Conservation (phyloP, 345 rosid genomes). For the Noccaea caerulescens region DNA sequence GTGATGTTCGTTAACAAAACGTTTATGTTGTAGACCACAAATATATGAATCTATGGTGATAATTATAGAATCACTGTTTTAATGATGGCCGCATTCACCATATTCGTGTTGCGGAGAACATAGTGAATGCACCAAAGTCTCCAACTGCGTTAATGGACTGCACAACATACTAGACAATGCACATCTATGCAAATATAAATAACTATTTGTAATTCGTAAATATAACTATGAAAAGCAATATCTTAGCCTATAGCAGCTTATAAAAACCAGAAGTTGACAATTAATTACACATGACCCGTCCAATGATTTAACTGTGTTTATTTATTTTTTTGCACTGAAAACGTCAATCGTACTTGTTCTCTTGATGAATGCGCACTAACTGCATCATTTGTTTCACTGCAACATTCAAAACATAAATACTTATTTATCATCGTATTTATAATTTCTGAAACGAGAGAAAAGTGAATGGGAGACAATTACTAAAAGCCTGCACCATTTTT, state of each 20-base stretch:
- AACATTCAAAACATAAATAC: constrained; percentile 26
- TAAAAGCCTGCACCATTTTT: constrained; percentile 40
- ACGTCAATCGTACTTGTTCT: constrained; percentile 11
- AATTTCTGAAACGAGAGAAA: constrained; percentile 23
- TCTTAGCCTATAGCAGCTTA: too few species aligned
- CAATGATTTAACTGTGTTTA: not conserved
- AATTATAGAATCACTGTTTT: not conserved
- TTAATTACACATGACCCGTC: too few species aligned
- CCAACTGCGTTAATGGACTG: not conserved
- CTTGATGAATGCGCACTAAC: constrained; percentile 17
- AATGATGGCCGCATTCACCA: not conserved
- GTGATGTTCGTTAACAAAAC: not conserved
- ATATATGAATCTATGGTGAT: not conserved
- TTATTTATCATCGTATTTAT: constrained; percentile 33
- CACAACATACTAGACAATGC: not conserved
- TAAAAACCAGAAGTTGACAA: too few species aligned
- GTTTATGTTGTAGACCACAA: not conserved
- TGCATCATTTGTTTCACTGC: constrained; percentile 26
- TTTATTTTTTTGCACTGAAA: not conserved
- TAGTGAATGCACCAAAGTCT: constrained; percentile 8
- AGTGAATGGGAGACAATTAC: constrained; percentile 36
- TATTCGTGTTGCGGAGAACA: not conserved
- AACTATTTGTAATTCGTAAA: not conserved
- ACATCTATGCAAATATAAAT: not conserved
- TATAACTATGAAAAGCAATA: not conserved